Evolutionary conservation across 306 rosid species (phyloP).

Genomic region (Clitoria ternatea): DNA sequence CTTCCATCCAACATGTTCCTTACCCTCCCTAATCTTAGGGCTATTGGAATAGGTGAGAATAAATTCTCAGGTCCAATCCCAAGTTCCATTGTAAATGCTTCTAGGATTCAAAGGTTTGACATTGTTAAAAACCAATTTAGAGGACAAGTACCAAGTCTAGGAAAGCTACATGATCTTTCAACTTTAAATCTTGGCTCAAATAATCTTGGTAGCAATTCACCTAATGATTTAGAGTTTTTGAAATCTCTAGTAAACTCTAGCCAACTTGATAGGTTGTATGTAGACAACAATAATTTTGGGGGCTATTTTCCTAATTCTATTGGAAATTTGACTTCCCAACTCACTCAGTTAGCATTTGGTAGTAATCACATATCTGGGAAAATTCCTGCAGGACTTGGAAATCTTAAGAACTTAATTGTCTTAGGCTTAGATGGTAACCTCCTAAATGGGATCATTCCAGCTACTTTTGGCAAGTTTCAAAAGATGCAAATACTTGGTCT

Average conservation of each 20-base stretch:
- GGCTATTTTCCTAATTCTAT: slow-evolving; percentile 33
- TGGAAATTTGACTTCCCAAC: too few species aligned
- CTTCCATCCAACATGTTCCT: slow-evolving; percentile 24
- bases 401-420: background rate
- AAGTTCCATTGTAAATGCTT: background rate
- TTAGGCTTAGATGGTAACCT: background rate
- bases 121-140: background rate
- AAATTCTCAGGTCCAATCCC: slow-evolving; percentile 38
- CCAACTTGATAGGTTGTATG: background rate
- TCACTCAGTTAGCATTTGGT: background rate
- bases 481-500: background rate
- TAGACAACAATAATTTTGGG: slow-evolving; percentile 13
- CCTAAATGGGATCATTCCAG: slow-evolving; percentile 17
- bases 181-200: background rate
- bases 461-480: slow-evolving; percentile 16
- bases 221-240: slow-evolving; percentile 7
- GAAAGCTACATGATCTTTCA: background rate
- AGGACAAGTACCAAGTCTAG: slow-evolving; percentile 2
- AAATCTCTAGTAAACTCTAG: slow-evolving; percentile 25
- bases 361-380: background rate
- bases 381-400: slow-evolving; percentile 19
- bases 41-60: background rate
- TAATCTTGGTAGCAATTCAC: slow-evolving; percentile 18
- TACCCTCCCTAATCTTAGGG: slow-evolving; percentile 20
- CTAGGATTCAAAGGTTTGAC: background rate